phyloP scores from a whole-genome alignment of 768 basidiomycete species.

The Suillus alpinus region DNA sequence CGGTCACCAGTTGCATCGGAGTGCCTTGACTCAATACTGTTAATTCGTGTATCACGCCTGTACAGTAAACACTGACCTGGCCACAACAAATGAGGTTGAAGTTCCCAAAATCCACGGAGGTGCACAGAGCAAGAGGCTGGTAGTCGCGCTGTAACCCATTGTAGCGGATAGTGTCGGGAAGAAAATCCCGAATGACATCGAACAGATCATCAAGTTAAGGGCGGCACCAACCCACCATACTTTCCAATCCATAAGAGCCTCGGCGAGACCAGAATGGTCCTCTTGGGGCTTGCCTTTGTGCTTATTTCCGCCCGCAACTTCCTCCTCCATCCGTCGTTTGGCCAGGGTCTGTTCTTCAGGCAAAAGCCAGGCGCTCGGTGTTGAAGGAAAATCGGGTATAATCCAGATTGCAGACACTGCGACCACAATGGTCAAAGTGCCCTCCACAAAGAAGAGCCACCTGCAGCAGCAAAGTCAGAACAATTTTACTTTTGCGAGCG shows the following conservation, averaged over 20 bases:
- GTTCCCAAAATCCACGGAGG: constrained; percentile 71
- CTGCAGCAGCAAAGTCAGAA: constrained; percentile 27
- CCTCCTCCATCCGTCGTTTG: constrained; percentile 56
- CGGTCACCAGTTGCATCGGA: constrained; percentile 72
- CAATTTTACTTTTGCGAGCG: neutral
- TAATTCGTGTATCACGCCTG: constrained; percentile 1
- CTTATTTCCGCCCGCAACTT: constrained; percentile 50
- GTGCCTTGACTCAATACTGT: constrained; percentile 40
- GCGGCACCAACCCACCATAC: constrained; percentile 77
- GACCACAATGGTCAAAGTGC: constrained; percentile 50
- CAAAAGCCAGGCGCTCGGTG: constrained; percentile 56
- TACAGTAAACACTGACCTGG: constrained; percentile 34
- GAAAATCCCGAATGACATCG: too few relatives aligned
- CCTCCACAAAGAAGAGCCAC: constrained; percentile 73
- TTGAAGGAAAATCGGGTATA: constrained; percentile 71
- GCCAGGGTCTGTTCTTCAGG: constrained; percentile 53
- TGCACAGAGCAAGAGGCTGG: constrained; percentile 69
- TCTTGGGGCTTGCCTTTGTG: constrained; percentile 35
- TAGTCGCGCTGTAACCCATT: constrained; percentile 58
- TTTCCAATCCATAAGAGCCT: constrained; percentile 71
- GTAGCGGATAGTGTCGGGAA: constrained; percentile 77
- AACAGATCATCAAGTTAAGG: constrained; percentile 50
- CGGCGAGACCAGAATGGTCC: constrained; percentile 43
- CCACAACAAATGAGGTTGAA: constrained; percentile 49
- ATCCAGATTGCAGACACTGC: constrained; percentile 54